phyloP scores from a whole-genome alignment of 108 stramenopile species.

The Cyclostephanos tholiformis region DNA sequence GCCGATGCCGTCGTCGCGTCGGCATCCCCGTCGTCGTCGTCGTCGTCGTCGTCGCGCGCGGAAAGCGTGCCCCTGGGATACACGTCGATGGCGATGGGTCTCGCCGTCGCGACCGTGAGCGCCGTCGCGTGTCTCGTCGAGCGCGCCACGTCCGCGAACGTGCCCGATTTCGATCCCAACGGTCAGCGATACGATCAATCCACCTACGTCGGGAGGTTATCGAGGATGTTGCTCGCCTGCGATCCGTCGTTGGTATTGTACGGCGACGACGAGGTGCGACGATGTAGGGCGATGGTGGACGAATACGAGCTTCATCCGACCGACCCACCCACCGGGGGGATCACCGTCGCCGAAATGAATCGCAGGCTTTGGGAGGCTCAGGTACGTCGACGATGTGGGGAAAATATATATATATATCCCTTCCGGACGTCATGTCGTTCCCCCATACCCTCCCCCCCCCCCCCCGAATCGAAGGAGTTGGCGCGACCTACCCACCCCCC shows the following conservation, averaged over 20 bases:
- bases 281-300: conserved; percentile 49
- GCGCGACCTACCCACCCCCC: no score
- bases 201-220: conserved; percentile 65
- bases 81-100: conserved; percentile 54
- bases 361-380: conserved; percentile 47
- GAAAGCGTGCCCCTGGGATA: conserved; percentile 30
- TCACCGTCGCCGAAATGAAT: conserved; percentile 36
- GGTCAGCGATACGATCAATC: conserved; percentile 61
- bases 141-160: conserved; percentile 48
- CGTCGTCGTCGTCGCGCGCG: conserved; percentile 2
- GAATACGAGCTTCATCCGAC: conserved; percentile 28
- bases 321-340: conserved; percentile 20
- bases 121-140: conserved; percentile 54
- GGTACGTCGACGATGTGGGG: conserved; percentile 21
- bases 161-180: conserved; percentile 60
- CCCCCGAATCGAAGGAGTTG: no score
- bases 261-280: conserved; percentile 50
- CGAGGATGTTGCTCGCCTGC: conserved; percentile 74
- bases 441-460: background rate
- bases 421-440: no score
- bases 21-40: conserved; percentile 4
- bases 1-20: conserved; percentile 12
- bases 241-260: conserved; percentile 70
- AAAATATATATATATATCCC: background rate
- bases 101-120: conserved; percentile 58